A percentile compares a stretch with the other conserved stretches of the same genome.
These are phyloP conservation scores for Wickerhamomyces rabaulensis DNA, from an alignment of 805 yeast species.

Conservation along the genomic window DNA sequence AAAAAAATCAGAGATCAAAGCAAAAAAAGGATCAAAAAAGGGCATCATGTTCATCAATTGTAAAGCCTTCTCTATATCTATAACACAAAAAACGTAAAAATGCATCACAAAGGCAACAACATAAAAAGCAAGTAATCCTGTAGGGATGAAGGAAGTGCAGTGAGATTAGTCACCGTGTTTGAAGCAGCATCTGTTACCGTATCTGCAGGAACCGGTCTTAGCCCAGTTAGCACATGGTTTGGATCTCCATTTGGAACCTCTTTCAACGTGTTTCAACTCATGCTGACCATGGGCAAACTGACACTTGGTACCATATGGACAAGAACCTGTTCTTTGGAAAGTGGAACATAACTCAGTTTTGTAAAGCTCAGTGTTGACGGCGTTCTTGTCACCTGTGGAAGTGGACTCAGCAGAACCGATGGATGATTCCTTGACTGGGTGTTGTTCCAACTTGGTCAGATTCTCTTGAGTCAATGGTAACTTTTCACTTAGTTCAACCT, in stretches of 20 bases:
- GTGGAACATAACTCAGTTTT: conserved; percentile 89
- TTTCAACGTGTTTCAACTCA: conserved; percentile 67
- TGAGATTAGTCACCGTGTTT: conserved; percentile 50
- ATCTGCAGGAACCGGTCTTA: conserved; percentile 75
- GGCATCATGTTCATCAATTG: background rate
- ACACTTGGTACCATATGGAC: conserved; percentile 89
- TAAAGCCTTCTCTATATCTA: background rate
- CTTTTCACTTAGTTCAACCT: conserved; percentile 1
- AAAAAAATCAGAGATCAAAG: background rate
- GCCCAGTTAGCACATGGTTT: conserved; percentile 89
- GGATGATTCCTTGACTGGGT: conserved; percentile 2
- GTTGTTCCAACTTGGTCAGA: conserved; percentile 14
- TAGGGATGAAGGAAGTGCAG: too few species aligned
- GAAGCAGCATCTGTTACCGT: conserved; percentile 89
- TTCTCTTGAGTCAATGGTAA: conserved; percentile 21
- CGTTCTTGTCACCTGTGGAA: background rate
- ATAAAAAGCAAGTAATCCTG: background rate
- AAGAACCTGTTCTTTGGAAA: conserved; percentile 59
- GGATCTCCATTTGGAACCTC: conserved; percentile 83
- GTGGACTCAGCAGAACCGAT: background rate
- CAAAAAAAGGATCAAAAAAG: background rate
- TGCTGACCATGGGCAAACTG: conserved; percentile 89
- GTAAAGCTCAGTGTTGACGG: conserved; percentile 61
- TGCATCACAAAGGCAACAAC: background rate
- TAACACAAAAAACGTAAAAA: background rate